Conservation (phyloP, 495 filamentous ascomycete species). For the Aspergillus egyptiacus region DNA sequence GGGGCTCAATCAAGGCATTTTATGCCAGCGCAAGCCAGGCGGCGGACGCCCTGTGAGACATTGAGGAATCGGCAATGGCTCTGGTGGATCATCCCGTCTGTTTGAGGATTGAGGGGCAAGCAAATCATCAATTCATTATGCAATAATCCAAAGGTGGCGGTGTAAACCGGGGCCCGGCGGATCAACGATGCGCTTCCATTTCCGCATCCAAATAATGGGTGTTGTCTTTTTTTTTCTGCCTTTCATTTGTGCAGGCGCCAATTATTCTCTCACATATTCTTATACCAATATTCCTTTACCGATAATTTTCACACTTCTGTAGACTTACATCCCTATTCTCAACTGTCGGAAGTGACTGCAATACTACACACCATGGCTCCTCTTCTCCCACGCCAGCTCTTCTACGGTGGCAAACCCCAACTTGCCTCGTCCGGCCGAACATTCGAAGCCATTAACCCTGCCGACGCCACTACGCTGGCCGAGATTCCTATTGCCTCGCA, state of each 20-base stretch:
- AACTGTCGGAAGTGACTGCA: too few species aligned
- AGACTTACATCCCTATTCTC: too few species aligned
- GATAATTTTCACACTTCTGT: too few species aligned
- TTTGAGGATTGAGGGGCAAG: too few species aligned
- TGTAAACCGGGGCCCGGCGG: neutral
- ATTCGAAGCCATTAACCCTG: conserved; percentile 64
- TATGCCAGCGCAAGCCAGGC: neutral
- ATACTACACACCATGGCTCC: conserved; percentile 18
- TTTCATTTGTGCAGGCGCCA: too few species aligned
- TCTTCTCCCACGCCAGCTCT: conserved; percentile 51
- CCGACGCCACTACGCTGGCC: conserved; percentile 57
- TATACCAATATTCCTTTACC: too few species aligned
- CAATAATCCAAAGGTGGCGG: neutral
- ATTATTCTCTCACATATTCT: too few species aligned
- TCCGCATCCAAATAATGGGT: neutral
- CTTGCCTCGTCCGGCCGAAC: conserved; percentile 51
- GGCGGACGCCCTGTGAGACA: neutral
- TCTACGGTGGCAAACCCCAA: conserved; percentile 60
- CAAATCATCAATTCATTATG: too few species aligned
- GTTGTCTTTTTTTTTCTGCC: neutral
- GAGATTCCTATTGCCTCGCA: conserved; percentile 57
- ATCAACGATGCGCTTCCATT: neutral
- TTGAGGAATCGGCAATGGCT: neutral
- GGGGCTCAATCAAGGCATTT: conserved; percentile 3
- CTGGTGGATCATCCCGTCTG: neutral